These are phyloP conservation scores for Datura wrightii DNA, from an alignment of 257 asterid genomes.

Conservation along the genomic window DNA sequence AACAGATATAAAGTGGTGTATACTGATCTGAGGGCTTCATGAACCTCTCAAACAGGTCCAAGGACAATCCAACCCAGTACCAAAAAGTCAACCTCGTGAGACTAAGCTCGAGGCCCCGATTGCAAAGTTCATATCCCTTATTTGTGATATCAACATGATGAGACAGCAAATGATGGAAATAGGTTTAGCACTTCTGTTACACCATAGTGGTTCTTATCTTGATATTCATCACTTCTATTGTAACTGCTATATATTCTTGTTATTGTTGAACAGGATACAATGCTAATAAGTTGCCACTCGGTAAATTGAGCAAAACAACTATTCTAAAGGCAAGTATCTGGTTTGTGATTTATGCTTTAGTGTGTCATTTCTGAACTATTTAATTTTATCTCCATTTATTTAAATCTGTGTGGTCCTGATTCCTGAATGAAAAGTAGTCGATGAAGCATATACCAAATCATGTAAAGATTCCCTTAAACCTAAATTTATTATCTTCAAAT, in stretches of 20 bases:
- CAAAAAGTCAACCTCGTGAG: conserved; percentile 59
- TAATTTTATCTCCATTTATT: conserved; percentile 28
- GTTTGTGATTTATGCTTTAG: conserved; percentile 18
- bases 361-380: neutral
- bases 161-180: conserved; percentile 96
- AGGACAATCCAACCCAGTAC: conserved; percentile 38
- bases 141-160: conserved; percentile 93
- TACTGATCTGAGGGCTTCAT: conserved; percentile 28
- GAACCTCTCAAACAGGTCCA: conserved; percentile 51
- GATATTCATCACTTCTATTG: conserved; percentile 10
- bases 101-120: conserved; percentile 76
- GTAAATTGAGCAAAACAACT: conserved; percentile 93
- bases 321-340: conserved; percentile 69
- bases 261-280: conserved; percentile 71
- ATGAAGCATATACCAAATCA: conserved; percentile 8
- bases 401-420: conserved; percentile 3
- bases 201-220: neutral
- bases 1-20: neutral
- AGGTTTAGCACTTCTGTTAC: conserved; percentile 46
- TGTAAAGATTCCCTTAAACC: neutral
- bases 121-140: conserved; percentile 87
- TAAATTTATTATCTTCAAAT: neutral
- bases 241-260: conserved; percentile 20
- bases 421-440: neutral
- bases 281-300: conserved; percentile 92